Evolutionary conservation across 2,329 filamentous ascomycete species (phyloP), one percentile per base, ranked within the genome.

Genomic region (Parastagonospora nodorum): DNA sequence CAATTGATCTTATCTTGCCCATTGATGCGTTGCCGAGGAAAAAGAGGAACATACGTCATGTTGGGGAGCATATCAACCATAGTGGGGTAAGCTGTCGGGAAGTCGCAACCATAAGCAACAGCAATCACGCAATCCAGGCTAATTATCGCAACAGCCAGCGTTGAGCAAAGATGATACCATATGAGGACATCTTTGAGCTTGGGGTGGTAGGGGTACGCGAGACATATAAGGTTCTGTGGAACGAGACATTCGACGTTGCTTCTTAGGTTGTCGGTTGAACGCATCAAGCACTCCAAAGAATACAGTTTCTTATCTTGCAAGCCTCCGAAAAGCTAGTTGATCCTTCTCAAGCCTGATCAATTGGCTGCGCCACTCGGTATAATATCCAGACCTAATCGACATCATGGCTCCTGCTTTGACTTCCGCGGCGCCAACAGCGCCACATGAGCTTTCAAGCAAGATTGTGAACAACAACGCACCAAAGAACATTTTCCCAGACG

Each of bases 401-500:
- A 62, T 9, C 41, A 76, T 76, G 73, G 71, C 75, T 46, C 75
- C 76, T 45, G 73, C 74, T 19, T 65, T 77, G 29, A 74, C 74
- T 12, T 62, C 71, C n/a, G 40, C 66, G 24, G 57, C 66, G n/a
- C 73, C 73, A 28, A 63, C 61, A 12, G 66, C 72, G 31, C 68
- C 73, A n/a, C 75, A 78, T 55, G 57, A 71, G 4, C 69, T 75
- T 29, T 44, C 53, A 15, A 58, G 49, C 30, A 60, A 67, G 11
- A 67, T 64, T 32, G 32, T 45, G 10, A 60, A 65, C 45, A 64
- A 66, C 53, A 64, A 69, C 47, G 68, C 76, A 30, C 76, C 76
- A 29, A 72, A 72, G 40, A 68, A 75, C 47, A 73, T 84, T 60
- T 88, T 87, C 68, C 85, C 85, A 8, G 85, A 88, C 63, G 84